phyloP scores from a whole-genome alignment of 75 land plant genomes.

The Cunninghamia lanceolata region DNA sequence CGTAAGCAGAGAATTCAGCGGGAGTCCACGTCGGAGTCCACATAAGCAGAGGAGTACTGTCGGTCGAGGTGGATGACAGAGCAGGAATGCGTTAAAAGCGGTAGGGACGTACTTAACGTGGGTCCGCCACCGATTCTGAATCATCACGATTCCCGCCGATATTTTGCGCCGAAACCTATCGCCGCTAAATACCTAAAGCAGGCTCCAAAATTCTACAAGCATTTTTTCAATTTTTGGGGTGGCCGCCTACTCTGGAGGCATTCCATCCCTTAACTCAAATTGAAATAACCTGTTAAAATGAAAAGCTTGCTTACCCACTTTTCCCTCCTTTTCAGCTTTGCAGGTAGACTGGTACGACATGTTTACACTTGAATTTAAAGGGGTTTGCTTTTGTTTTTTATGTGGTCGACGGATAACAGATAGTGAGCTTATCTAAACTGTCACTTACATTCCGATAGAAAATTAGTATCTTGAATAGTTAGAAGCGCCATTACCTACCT shows the following conservation, averaged over 20 bases:
- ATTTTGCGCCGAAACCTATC: conserved; percentile 8
- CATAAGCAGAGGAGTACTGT: background rate
- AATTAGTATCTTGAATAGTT: too few species aligned
- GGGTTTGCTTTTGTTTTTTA: too few species aligned
- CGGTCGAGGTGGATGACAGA: conserved; percentile 10
- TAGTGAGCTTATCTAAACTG: too few species aligned
- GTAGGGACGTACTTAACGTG: conserved; percentile 8
- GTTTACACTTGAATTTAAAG: too few species aligned
- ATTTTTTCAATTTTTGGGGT: background rate
- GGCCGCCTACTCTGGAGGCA: background rate
- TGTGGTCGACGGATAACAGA: too few species aligned
- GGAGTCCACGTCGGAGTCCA: background rate
- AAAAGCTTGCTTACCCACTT: too few species aligned
- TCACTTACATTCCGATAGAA: too few species aligned
- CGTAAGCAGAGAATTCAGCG: background rate
- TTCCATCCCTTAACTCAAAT: too few species aligned
- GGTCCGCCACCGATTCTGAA: conserved; percentile 1
- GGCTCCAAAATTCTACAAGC: background rate
- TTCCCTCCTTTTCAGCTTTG: too few species aligned
- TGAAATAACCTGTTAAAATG: too few species aligned
- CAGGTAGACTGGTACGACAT: too few species aligned
- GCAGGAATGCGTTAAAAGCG: background rate
- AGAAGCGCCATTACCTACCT: too few species aligned
- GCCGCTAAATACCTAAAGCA: background rate
- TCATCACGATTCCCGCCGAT: conserved; percentile 15